phyloP scores from a whole-genome alignment of 2,329 filamentous ascomycete species.

The Spiromastix sp. region DNA sequence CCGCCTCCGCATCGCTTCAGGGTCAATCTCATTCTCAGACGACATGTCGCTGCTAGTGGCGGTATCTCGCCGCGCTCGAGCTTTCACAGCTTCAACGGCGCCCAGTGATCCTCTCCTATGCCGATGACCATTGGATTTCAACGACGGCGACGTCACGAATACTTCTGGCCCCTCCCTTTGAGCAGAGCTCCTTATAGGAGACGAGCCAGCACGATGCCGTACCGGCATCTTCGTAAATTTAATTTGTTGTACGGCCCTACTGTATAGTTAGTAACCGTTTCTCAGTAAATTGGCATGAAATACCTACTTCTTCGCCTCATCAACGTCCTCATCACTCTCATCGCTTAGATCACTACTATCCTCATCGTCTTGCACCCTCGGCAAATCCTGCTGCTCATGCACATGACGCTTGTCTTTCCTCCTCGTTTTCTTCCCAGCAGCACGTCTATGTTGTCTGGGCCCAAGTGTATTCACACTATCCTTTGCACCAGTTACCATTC shows the following conservation, averaged over 20 bases:
- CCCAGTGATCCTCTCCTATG: constrained; percentile 47
- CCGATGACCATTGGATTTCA: constrained; percentile 35
- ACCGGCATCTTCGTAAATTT: constrained; percentile 95
- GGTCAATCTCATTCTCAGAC: constrained; percentile 52
- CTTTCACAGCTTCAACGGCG: constrained; percentile 43
- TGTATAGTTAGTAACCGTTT: not conserved
- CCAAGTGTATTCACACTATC: constrained; percentile 45
- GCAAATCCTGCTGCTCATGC: constrained; percentile 21
- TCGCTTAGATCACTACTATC: constrained; percentile 58
- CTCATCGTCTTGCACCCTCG: constrained; percentile 46
- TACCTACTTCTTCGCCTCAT: constrained; percentile 29
- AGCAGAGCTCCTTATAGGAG: constrained; percentile 56
- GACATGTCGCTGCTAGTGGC: constrained; percentile 57
- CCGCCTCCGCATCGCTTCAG: constrained; percentile 42
- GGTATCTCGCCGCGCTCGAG: constrained; percentile 49
- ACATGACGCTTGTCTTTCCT: constrained; percentile 6
- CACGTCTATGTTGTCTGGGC: constrained; percentile 26
- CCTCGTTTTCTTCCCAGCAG: constrained; percentile 11
- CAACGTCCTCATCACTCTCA: constrained; percentile 54
- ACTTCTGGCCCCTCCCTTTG: constrained; percentile 37
- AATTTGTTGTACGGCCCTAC: constrained; percentile 74
- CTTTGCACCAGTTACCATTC: constrained; percentile 51
- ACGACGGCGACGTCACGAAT: constrained; percentile 47
- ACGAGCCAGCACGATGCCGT: constrained; percentile 74
- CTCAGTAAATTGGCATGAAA: not conserved